phyloP scores from a whole-genome alignment of 2,329 filamentous ascomycete species.

The Colletotrichum orbiculare region DNA sequence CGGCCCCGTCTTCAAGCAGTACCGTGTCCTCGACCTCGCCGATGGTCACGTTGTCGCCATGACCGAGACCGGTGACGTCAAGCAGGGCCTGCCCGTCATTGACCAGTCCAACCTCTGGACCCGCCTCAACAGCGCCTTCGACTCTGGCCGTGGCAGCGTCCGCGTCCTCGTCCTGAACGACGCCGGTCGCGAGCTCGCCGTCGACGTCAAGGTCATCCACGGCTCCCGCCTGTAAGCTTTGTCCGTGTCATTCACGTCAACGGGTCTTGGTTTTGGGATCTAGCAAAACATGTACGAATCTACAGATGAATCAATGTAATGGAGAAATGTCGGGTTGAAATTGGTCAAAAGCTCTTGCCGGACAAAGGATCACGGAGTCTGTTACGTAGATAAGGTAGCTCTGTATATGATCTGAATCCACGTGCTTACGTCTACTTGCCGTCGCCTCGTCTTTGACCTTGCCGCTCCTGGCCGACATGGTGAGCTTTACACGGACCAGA shows the following conservation, averaged over 20 bases:
- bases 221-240: conserved; percentile 70
- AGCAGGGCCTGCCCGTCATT: conserved; percentile 92
- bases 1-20: conserved; percentile 99
- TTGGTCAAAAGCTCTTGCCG: conserved; percentile 23
- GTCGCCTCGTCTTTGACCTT: neutral
- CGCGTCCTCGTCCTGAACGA: conserved; percentile 97
- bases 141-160: conserved; percentile 91
- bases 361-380: conserved; percentile 37
- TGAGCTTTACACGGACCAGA: neutral
- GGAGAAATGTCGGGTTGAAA: conserved; percentile 41
- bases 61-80: conserved; percentile 99
- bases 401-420: conserved; percentile 50
- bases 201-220: conserved; percentile 99
- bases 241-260: conserved; percentile 35
- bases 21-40: conserved; percentile 97
- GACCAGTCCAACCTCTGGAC: conserved; percentile 91
- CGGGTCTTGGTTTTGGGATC: conserved; percentile 42
- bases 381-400: conserved; percentile 54
- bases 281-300: conserved; percentile 34
- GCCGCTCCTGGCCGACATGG: neutral
- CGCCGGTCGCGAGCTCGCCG: conserved; percentile 90
- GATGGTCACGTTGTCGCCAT: conserved; percentile 91
- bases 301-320: conserved; percentile 36
- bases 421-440: conserved; percentile 39
- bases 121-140: conserved; percentile 85